These are phyloP conservation scores for Veloboletus limbatus DNA, from an alignment of 1,284 basidiomycete species.

Conservation along the genomic window DNA sequence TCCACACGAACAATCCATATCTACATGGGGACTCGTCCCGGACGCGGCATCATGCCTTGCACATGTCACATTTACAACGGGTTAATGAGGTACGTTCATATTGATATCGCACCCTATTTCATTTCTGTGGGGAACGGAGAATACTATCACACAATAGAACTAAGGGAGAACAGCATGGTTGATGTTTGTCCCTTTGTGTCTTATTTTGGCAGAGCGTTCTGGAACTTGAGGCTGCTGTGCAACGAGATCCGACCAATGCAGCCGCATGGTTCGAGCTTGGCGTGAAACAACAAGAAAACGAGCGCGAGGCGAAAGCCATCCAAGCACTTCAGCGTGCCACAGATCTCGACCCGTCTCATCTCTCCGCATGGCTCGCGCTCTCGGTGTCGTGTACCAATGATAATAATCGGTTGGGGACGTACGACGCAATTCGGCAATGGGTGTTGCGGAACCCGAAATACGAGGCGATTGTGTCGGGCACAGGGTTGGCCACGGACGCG, in stretches of 20 bases:
- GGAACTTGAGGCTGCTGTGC: conserved; percentile 88
- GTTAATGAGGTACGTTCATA: conserved; percentile 57
- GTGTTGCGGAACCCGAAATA: conserved; percentile 38
- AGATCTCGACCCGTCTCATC: conserved; percentile 74
- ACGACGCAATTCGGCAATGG: conserved; percentile 85
- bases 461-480: conserved; percentile 42
- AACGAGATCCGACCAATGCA: conserved; percentile 71
- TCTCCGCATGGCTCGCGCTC: conserved; percentile 88
- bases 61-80: conserved; percentile 41
- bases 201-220: conserved; percentile 65
- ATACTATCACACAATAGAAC: conserved; percentile 2
- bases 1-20: conserved; percentile 84
- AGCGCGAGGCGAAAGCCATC: conserved; percentile 90
- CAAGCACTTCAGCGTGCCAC: conserved; percentile 81
- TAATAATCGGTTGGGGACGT: conserved; percentile 68
- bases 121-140: conserved; percentile 11
- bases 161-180: conserved; percentile 11
- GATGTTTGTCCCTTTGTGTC: conserved; percentile 9
- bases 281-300: conserved; percentile 98
- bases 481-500: conserved; percentile 31
- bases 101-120: conserved; percentile 11
- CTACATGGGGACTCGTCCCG: conserved; percentile 53
- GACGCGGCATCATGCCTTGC: conserved; percentile 55
- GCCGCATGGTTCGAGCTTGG: conserved; percentile 89
- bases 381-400: conserved; percentile 95